Evolutionary conservation across 768 basidiomycete species (phyloP).

Genomic region (Rhizopogon sp.): DNA sequence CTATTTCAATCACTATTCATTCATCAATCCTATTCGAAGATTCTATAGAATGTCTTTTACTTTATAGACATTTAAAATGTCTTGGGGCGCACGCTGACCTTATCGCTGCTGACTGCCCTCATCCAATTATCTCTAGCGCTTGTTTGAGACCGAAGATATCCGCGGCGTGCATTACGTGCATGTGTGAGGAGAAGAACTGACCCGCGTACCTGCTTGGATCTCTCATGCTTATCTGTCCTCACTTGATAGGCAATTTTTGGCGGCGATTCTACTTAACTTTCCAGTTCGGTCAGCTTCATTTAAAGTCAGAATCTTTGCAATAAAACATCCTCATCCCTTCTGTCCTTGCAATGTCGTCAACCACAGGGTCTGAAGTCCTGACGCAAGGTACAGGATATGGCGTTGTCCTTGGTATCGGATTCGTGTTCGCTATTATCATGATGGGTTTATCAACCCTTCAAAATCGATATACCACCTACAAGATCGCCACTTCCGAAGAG

Average conservation of each 20-base stretch:
- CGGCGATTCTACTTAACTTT: background rate
- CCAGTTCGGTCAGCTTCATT: background rate
- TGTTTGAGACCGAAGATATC: conserved; percentile 8
- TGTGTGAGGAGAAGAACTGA: background rate
- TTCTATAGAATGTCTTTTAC: no score
- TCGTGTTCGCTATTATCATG: conserved; percentile 25
- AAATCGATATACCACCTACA: conserved; percentile 22
- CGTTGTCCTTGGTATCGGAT: conserved; percentile 25
- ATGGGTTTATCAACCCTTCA: conserved; percentile 21
- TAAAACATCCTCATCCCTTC: background rate
- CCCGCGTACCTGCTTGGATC: background rate
- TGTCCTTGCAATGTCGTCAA: conserved; percentile 7
- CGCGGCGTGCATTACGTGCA: background rate
- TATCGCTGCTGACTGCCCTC: background rate
- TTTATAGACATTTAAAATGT: background rate
- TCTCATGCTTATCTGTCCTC: conserved; percentile 11
- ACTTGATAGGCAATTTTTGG: background rate
- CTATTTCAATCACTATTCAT: background rate
- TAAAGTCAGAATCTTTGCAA: background rate
- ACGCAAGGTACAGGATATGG: conserved; percentile 24
- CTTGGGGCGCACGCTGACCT: background rate
- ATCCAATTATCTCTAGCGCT: background rate
- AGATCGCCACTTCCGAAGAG: conserved; percentile 20
- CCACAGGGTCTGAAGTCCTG: conserved; percentile 12
- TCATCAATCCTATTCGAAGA: background rate